Evolutionary conservation across 2,329 filamentous ascomycete genomes (phyloP), one percentile per base, ranked within the genome.

Genomic region (Aspergillus puulaauensis): DNA sequence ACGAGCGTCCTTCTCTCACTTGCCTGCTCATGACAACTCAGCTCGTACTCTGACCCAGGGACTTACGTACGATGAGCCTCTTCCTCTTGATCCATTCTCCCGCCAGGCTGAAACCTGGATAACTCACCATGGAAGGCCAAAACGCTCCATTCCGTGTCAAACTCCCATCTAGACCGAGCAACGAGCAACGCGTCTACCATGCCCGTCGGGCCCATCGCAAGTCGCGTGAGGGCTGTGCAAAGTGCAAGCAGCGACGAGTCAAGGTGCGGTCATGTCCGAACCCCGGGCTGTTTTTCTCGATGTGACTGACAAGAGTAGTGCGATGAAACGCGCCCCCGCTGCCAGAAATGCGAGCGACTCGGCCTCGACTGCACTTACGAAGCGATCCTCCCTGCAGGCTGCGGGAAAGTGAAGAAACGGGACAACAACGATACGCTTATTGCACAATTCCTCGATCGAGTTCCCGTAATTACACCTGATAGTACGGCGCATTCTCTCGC

Each of bases 241-340:
- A 66, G 43, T 75, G 72, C 58, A 75, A 75, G 61, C 65, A 66
- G 23, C 67, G 73, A 23, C 63, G 68, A 60, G 67, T 75, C 37
- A 75, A 75, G 66, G 71, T 74, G 69, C n/a, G 35, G 5, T 37
- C 5, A n/a, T 12, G 4, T 14, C 23, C 21, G 27, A 17, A 21
- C 12, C 33, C 39, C 9, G 9, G 27, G 9, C n/a, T 19, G 2
- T 2, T 37, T 3, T 1, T 37, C 3, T 8, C 15, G 35, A 37
- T 37, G 35, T n/a, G 7, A 17, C 44, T 46, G 24, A 46, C 23
- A 17, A 46, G 6, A 17, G 23, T 47, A 75, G 72, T 74, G 72
- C 39, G 71, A 75, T 53, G 71, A 74, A 61, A 64, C 65, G 2
- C 72, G 70, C 52, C 71, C 71, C 4, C 52, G 62, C 48, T 75